Base-by-base conservation (phyloP, 2,329 filamentous ascomycete genomes). In the Epicoccum nigrum region DNA sequence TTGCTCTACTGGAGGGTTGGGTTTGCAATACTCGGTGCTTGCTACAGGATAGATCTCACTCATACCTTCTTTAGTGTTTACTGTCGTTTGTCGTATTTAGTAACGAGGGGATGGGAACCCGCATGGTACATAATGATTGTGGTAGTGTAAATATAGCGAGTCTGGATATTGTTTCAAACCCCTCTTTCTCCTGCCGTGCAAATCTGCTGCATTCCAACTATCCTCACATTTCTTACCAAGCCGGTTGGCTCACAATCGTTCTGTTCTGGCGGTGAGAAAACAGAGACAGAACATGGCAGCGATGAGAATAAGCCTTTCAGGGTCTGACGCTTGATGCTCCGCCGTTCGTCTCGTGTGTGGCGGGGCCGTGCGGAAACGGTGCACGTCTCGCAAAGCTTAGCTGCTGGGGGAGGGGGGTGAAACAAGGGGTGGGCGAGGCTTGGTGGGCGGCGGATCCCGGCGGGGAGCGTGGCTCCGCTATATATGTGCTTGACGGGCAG, bases 21-120 rank as follows among this genome's bases (percentile, higher is more conserved):
- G 33, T 34, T n/a, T n/a, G n/a, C n/a, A n/a, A 51, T 51, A 20
- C 41, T 23, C 39, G 34, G 42, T 50, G 20, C 33, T 53, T 51
- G 21, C 28, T 42, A 21, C 43, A 38, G 6, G 9, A 7, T 9
- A 7, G 23, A 25, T 43, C 45, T 54, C 52, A 58, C 52, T 49
- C 54, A 54, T 58, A 48, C 49, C 41, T 30, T 56, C 53, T 48
- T 58, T 40, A 45, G 48, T 52, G 38, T 46, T 47, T 33, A 6
- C 42, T 46, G 28, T 34, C 28, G 27, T 17, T 11, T 4, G 8
- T 30, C 50, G 42, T 45, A 50, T 20, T 48, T 56, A 51, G 55
- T 42, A 12, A 31, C 32, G 7, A 31, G 46, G 30, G 46, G 40
- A 32, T 48, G 39, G 49, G 40, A 34, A 44, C 34, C 34, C 51